Evolutionary conservation across 2,329 filamentous ascomycete genomes (phyloP).

Genomic region (Periconia digitata): DNA sequence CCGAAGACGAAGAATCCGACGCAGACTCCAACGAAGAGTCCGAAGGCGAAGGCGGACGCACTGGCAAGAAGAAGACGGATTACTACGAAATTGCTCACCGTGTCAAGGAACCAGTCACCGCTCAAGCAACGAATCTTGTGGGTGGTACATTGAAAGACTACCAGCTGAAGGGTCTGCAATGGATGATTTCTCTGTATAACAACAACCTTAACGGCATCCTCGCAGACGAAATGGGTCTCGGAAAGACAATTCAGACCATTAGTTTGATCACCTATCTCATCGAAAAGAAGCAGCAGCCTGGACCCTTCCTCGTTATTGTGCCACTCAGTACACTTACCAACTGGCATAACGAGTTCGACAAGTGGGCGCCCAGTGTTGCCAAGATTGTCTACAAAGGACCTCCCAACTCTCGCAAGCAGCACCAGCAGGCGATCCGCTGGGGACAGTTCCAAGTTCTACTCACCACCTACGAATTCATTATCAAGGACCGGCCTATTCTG

Average conservation of each 20-base stretch:
- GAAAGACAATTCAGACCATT: constrained; percentile 99
- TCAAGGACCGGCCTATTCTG: constrained; percentile 92
- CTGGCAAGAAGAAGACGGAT: constrained; percentile 79
- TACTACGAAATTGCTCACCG: constrained; percentile 99
- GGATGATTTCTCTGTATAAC: constrained; percentile 99
- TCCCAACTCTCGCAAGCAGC: constrained; percentile 81
- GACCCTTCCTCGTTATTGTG: constrained; percentile 94
- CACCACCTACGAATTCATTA: constrained; percentile 99
- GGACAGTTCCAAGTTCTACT: constrained; percentile 94
- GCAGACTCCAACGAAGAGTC: constrained; percentile 68
- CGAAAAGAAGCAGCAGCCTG: constrained; percentile 87
- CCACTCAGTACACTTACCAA: constrained; percentile 96
- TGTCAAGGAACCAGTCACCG: constrained; percentile 85
- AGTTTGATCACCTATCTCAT: constrained; percentile 97
- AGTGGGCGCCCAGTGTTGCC: constrained; percentile 87
- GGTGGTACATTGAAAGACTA: constrained; percentile 96
- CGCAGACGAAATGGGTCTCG: constrained; percentile 99
- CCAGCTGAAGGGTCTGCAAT: constrained; percentile 96
- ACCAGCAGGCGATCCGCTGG: constrained; percentile 91
- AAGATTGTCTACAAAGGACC: constrained; percentile 97
- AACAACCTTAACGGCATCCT: constrained; percentile 99
- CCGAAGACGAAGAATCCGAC: constrained; percentile 56
- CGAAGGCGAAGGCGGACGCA: constrained; percentile 58
- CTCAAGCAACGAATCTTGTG: constrained; percentile 82
- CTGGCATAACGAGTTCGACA: constrained; percentile 98